phyloP scores from a whole-genome alignment of 495 filamentous ascomycete genomes.

The Hypoxylon rickii region DNA sequence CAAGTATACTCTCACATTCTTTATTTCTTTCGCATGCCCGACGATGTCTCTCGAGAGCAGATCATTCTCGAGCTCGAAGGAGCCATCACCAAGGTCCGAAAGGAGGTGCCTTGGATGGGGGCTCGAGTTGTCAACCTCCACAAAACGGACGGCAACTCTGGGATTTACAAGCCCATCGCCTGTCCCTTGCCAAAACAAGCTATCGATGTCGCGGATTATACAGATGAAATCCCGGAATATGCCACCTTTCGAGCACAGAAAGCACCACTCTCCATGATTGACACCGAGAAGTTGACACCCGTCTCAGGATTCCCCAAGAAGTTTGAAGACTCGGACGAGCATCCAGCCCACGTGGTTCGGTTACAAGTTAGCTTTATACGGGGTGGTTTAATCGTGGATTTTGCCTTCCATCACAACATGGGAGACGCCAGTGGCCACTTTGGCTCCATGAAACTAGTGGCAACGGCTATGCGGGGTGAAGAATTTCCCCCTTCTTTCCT shows the following conservation, averaged over 20 bases:
- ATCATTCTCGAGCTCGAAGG: slow-evolving; percentile 31
- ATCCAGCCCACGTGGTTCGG: slow-evolving; percentile 39
- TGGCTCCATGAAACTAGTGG: slow-evolving; percentile 42
- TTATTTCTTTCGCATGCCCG: slow-evolving; percentile 34
- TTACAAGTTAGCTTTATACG: slow-evolving; percentile 45
- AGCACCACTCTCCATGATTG: slow-evolving; percentile 39
- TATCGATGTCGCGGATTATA: slow-evolving; percentile 36
- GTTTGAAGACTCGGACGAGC: slow-evolving; percentile 33
- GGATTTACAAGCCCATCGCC: slow-evolving; percentile 32
- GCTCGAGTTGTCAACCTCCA: slow-evolving; percentile 39
- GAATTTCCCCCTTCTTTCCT: slow-evolving; percentile 23
- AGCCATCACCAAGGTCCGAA: slow-evolving; percentile 35
- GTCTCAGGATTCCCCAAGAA: slow-evolving; percentile 36
- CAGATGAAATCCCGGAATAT: slow-evolving; percentile 31
- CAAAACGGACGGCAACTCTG: slow-evolving; percentile 29
- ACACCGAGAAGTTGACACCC: slow-evolving; percentile 31
- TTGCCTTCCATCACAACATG: slow-evolving; percentile 50
- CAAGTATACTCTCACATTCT: slow-evolving; percentile 47
- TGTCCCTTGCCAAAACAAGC: slow-evolving; percentile 14
- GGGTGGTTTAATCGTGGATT: slow-evolving; percentile 29
- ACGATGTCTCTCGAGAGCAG: slow-evolving; percentile 13
- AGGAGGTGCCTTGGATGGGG: slow-evolving; percentile 41
- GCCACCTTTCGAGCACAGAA: slow-evolving; percentile 25
- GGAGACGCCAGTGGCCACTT: slow-evolving; percentile 46
- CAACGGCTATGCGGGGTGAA: slow-evolving; percentile 36